Evolutionary conservation across 2,329 filamentous ascomycete species (phyloP).

Genomic region (Hypomyces perniciosus): DNA sequence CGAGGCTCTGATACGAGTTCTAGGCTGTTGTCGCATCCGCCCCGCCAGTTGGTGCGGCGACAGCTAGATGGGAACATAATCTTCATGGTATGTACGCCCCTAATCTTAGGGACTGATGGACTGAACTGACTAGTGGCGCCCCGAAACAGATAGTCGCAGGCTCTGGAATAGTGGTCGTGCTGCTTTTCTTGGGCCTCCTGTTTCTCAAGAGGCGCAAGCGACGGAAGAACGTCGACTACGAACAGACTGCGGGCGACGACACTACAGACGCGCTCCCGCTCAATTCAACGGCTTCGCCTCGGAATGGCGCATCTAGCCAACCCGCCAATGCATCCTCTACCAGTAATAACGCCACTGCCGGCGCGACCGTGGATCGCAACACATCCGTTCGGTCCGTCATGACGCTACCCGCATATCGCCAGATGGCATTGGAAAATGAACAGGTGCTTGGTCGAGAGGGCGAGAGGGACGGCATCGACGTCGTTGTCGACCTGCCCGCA

Average conservation of each 20-base stretch:
- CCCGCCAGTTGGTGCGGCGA: conserved; percentile 10
- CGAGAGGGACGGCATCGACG: conserved; percentile 85
- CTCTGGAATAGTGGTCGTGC: background rate
- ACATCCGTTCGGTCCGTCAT: conserved; percentile 89
- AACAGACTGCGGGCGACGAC: conserved; percentile 12
- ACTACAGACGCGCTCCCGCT: conserved; percentile 21
- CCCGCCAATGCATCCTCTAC: conserved; percentile 1
- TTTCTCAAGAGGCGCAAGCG: conserved; percentile 15
- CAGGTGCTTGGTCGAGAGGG: conserved; percentile 82
- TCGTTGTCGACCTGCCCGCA: conserved; percentile 79
- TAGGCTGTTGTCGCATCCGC: conserved; percentile 7
- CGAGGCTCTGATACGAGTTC: conserved; percentile 3
- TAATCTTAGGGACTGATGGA: background rate
- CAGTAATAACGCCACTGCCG: conserved; percentile 20
- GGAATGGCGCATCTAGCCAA: background rate
- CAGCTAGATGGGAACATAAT: conserved; percentile 2
- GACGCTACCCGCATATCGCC: conserved; percentile 82
- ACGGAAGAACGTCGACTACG: too few species aligned
- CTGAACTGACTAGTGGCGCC: background rate
- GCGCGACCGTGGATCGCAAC: conserved; percentile 62
- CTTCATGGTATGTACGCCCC: conserved; percentile 12
- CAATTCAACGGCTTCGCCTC: conserved; percentile 15
- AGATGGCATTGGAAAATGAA: conserved; percentile 66
- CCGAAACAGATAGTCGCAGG: conserved; percentile 4
- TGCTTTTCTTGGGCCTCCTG: background rate